Percentiles rank a stretch among this genome's conserved stretches.
phyloP scores from a whole-genome alignment of 148 eudicot species.

The Diospyros lotus region DNA sequence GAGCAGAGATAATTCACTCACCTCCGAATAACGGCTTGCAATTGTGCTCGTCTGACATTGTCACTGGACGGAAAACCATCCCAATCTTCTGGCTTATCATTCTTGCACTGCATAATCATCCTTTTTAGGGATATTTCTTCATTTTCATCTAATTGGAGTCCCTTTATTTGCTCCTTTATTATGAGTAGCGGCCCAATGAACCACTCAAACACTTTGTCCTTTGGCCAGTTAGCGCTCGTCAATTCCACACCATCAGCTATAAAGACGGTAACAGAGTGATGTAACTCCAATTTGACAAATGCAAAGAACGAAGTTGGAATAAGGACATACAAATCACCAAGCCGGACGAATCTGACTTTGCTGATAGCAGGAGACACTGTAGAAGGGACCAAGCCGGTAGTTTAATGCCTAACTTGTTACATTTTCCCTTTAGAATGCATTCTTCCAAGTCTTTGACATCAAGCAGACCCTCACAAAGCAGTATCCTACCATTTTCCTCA shows the following conservation, averaged over 20 bases:
- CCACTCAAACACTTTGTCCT: constrained; percentile 73
- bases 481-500: constrained; percentile 63
- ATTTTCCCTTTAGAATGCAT: constrained; percentile 56
- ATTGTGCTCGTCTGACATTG: constrained; percentile 69
- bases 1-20: constrained; percentile 7
- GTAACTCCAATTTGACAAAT: background rate
- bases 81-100: constrained; percentile 77
- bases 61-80: constrained; percentile 73
- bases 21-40: constrained; percentile 79
- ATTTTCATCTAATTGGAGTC: constrained; percentile 37
- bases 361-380: constrained; percentile 73
- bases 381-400: constrained; percentile 85
- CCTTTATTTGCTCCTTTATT: constrained; percentile 78
- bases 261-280: background rate
- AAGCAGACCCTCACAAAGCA: constrained; percentile 65
- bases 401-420: constrained; percentile 62
- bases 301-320: constrained; percentile 2
- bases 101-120: constrained; percentile 49
- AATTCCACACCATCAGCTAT: constrained; percentile 64
- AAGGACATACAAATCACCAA: constrained; percentile 64
- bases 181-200: constrained; percentile 66
- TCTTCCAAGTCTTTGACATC: constrained; percentile 69
- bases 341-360: constrained; percentile 63
- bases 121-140: constrained; percentile 60
- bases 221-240: constrained; percentile 53